Evolutionary conservation across 2,329 filamentous ascomycete genomes (phyloP), one percentile per base, ranked within the genome.

Genomic region (Aspergillus novofumigatus): DNA sequence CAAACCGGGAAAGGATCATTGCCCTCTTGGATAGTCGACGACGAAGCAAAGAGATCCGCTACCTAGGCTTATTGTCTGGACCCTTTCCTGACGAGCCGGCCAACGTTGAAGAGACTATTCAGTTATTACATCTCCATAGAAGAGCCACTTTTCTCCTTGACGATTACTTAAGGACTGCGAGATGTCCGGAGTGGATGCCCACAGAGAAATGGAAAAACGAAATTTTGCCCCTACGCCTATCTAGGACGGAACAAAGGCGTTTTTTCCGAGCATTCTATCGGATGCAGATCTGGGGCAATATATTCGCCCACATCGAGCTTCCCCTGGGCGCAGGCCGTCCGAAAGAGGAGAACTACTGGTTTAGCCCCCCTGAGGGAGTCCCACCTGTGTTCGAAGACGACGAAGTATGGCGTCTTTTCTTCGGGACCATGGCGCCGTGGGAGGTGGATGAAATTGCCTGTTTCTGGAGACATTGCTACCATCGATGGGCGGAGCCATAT

Each of bases 391-490:
- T 62, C n/a, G 38, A 32, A 4, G 17, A 20, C 0, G 52, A 55
- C 10, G 56, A 63, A 8, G 57, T 52, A 20, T 68, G 56, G 55
- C 51, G 58, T 0, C 1, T 65, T 7, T 62, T 66, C 28, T 66
- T 62, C 26, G 58, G 59, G 4, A 54, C 58, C 1, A 61, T 68
- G 53, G 53, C 63, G 1, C 59, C 61, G 9, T 68, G 65, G 66
- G 65, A 67, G 48, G 49, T 54, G n/a, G 56, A 61, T 1, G 64
- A 68, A 28, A 56, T 67, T 6, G 61, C 52, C 8, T 60, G 61
- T 49, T n/a, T 67, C 14, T 58, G 51, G 55, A 8, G 49, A 6
- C 59, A 62, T 49, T 41, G 58, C 29, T 49, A 38, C 17, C 17
- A 52, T 20, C 52, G 51, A 41, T 51, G 53, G 14, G 17, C 20